phyloP scores from a whole-genome alignment of 441 rosid genomes.

The Pelargonium australe region DNA sequence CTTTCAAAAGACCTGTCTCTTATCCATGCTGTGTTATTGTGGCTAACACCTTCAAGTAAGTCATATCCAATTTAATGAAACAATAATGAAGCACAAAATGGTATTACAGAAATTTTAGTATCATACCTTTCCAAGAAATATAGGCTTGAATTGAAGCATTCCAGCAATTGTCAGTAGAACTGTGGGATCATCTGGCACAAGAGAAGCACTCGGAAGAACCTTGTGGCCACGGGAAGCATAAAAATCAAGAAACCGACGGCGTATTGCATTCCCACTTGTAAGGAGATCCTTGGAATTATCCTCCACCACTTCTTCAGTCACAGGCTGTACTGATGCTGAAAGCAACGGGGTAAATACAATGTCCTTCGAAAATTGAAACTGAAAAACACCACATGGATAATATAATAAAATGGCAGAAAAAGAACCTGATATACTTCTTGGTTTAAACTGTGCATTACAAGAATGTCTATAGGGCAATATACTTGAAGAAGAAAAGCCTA shows the following conservation, averaged over 20 bases:
- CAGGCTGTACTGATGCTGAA: conserved; percentile 66
- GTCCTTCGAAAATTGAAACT: conserved; percentile 20
- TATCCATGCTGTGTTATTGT: not conserved
- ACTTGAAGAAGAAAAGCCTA: conserved; percentile 26
- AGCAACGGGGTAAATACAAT: conserved; percentile 25
- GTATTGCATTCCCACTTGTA: conserved; percentile 70
- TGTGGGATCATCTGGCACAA: conserved; percentile 91
- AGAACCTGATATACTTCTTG: conserved; percentile 53
- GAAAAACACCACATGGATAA: conserved; percentile 15
- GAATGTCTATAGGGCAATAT: conserved; percentile 25
- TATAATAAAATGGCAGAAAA: conserved; percentile 18
- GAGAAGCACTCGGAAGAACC: conserved; percentile 82
- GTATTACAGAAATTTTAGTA: conserved; percentile 7
- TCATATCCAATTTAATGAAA: not conserved
- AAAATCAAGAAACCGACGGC: conserved; percentile 70
- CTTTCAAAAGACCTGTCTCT: not conserved
- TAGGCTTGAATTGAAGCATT: conserved; percentile 93
- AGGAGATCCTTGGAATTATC: conserved; percentile 35
- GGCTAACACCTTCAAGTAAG: not conserved
- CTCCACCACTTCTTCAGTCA: conserved; percentile 46
- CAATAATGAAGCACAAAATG: not conserved
- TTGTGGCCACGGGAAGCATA: conserved; percentile 86
- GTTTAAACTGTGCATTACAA: conserved; percentile 20
- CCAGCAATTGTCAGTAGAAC: conserved; percentile 92
- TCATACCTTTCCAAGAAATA: conserved; percentile 79